Evolutionary conservation across 1,139 yeast species (phyloP).

Genomic region (Suhomyces panamericanus): DNA sequence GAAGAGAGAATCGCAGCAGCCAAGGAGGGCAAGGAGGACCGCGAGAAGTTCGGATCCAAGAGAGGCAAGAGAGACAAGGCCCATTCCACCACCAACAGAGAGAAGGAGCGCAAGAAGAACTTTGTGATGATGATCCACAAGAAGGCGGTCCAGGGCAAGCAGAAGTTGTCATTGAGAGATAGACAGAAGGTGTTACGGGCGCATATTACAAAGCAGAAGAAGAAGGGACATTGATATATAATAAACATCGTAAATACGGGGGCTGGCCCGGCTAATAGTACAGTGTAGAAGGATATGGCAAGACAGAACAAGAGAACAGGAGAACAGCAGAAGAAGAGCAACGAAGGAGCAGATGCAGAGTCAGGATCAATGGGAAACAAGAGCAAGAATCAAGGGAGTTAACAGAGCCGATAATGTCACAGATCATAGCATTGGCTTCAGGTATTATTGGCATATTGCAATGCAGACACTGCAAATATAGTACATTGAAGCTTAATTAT

Average conservation of each 20-base stretch:
- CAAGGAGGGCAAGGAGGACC: constrained; percentile 88
- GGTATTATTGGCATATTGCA: too few species aligned
- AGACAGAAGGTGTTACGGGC: constrained; percentile 84
- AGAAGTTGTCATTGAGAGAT: constrained; percentile 83
- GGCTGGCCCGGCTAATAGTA: constrained; percentile 12
- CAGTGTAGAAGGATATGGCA: constrained; percentile 1
- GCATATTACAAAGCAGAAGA: constrained; percentile 86
- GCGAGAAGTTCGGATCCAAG: constrained; percentile 86
- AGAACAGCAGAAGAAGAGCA: too few species aligned
- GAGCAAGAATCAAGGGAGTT: too few species aligned
- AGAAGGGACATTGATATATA: constrained; percentile 56
- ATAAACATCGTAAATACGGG: constrained; percentile 11
- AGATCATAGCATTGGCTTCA: too few species aligned
- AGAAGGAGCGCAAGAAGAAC: constrained; percentile 97
- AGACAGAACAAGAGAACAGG: background rate
- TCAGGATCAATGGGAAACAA: too few species aligned
- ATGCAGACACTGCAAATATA: too few species aligned
- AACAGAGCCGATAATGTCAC: too few species aligned
- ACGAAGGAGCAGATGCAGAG: too few species aligned
- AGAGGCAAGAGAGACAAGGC: constrained; percentile 77
- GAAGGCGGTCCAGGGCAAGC: constrained; percentile 90
- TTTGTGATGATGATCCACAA: constrained; percentile 98
- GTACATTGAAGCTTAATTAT: too few species aligned
- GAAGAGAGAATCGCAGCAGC: constrained; percentile 89
- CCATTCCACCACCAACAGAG: constrained; percentile 91